Conservation (phyloP, 768 basidiomycete species). For the Candolleomyces aberdarensis region DNA sequence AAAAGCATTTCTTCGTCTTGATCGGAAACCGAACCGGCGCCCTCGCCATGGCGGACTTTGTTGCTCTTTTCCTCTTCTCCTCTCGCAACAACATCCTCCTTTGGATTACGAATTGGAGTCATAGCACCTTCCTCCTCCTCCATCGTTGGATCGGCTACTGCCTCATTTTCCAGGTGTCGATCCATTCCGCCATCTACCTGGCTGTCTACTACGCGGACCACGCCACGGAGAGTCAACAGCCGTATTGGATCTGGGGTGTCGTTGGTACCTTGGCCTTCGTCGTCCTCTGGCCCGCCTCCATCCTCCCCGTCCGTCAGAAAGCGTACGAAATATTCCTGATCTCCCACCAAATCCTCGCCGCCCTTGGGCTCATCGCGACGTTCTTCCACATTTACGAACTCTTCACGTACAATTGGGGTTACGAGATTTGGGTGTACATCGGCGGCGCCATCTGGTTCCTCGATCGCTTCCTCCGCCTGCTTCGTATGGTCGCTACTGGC, state of each 20-base stretch:
- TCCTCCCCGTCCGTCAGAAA: slow-evolving; percentile 44
- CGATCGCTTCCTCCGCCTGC: slow-evolving; percentile 5
- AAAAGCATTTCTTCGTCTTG: neutral
- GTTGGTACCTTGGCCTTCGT: slow-evolving; percentile 10
- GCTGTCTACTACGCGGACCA: neutral
- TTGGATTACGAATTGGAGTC: slow-evolving; percentile 14
- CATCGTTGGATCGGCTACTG: slow-evolving; percentile 13
- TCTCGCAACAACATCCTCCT: slow-evolving; percentile 10
- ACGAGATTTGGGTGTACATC: slow-evolving; percentile 14
- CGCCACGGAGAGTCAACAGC: slow-evolving; percentile 1
- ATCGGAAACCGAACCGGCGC: slow-evolving; percentile 7
- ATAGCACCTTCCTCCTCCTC: slow-evolving; percentile 11
- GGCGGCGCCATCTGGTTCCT: slow-evolving; percentile 7
- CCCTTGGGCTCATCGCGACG: slow-evolving; percentile 9
- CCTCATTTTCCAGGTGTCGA: slow-evolving; percentile 7
- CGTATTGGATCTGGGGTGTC: slow-evolving; percentile 13
- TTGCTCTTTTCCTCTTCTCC: slow-evolving; percentile 12
- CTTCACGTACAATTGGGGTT: slow-evolving; percentile 10
- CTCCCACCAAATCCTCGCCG: slow-evolving; percentile 40
- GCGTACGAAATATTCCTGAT: slow-evolving; percentile 54
- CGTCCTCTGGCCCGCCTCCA: slow-evolving; percentile 28
- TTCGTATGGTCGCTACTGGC: slow-evolving; percentile 6
- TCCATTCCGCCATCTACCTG: slow-evolving; percentile 8
- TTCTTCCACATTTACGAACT: slow-evolving; percentile 10
- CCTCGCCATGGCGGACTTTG: slow-evolving; percentile 10